These are phyloP conservation scores for Epichloe elymi DNA, from an alignment of 2,329 filamentous ascomycete genomes.

Conservation along the genomic window DNA sequence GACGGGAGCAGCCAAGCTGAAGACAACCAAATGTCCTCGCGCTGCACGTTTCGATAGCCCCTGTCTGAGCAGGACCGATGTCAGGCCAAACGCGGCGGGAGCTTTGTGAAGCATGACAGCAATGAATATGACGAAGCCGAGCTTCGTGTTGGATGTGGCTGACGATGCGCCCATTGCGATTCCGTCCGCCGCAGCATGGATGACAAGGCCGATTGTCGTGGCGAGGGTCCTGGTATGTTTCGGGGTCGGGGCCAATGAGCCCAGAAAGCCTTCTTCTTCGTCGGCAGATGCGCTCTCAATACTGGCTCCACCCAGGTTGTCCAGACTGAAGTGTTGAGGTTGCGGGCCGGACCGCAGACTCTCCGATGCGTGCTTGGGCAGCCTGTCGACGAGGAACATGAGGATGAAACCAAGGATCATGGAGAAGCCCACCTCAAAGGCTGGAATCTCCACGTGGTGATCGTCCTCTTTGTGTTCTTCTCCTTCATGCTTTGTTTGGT, in stretches of 20 bases:
- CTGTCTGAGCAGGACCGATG: slow-evolving; percentile 79
- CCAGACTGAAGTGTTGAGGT: slow-evolving; percentile 77
- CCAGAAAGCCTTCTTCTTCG: slow-evolving; percentile 45
- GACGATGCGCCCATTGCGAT: slow-evolving; percentile 91
- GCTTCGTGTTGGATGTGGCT: slow-evolving; percentile 54
- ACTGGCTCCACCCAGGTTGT: slow-evolving; percentile 49
- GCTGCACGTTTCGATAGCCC: slow-evolving; percentile 79
- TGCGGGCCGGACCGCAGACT: slow-evolving; percentile 50
- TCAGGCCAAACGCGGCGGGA: slow-evolving; percentile 87
- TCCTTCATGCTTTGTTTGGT: slow-evolving; percentile 8
- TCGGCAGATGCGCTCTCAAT: slow-evolving; percentile 33
- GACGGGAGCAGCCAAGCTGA: slow-evolving; percentile 78
- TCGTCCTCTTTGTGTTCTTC: slow-evolving; percentile 20
- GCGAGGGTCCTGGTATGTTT: slow-evolving; percentile 52
- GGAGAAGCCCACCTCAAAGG: slow-evolving; percentile 73
- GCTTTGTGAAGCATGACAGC: slow-evolving; percentile 98
- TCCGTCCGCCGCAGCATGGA: slow-evolving; percentile 88
- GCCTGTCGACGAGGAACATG: slow-evolving; percentile 90
- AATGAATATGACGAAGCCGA: slow-evolving; percentile 86
- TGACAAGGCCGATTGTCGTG: slow-evolving; percentile 90
- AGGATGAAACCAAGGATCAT: slow-evolving; percentile 81
- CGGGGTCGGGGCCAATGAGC: slow-evolving; percentile 42
- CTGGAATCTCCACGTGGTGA: slow-evolving; percentile 35
- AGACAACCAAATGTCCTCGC: slow-evolving; percentile 73
- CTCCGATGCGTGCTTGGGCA: slow-evolving; percentile 61